Base-by-base conservation (phyloP, 805 yeast species). In the Cyberlindnera veronae region DNA sequence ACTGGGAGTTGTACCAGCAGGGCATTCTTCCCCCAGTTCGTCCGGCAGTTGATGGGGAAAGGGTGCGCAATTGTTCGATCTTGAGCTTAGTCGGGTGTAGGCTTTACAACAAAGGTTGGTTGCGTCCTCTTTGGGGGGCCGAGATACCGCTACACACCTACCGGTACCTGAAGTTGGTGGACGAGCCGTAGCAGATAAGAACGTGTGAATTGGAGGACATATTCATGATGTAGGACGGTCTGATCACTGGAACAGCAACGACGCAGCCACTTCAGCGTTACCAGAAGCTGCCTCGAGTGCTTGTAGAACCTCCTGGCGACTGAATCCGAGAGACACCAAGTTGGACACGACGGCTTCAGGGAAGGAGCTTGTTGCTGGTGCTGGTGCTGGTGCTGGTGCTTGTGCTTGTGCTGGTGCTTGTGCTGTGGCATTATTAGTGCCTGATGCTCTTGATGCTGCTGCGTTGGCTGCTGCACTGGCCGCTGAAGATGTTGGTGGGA, bases 241-340 rank as follows among this genome's bases (percentile, higher is more conserved):
- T n/a, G n/a, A 6, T 42, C 41, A 62, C 29, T 61, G 62, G 45
- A 87, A 88, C 34, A 89, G 65, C 34, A 84, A 53, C 1, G 95
- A 78, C 1, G 96, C 97, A 0, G 98, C 98, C 46, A 80, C 49
- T 38, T 91, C 97, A 0, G 84, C 76, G 55, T 90, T 84, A 8
- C 96, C 96, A 20, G 72, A 69, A 2, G 95, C 75, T 44, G 68
- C 72, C 20, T 68, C 64, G 37, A 91, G 64, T 0, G 96, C 96
- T 3, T 61, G 53, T 3, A 79, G 61, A 0, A 82, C 93, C 48
- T 84, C 81, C 2, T 62, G 58, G 49, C 79, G 69, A 4, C 81
- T 61, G 52, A 89, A 88, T 0, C 98, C 98, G 45, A 91, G 65
- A 13, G 71, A 71, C 34, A 76, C 71, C 38, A 90, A 66, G 38